Evolutionary conservation across 768 basidiomycete genomes (phyloP), one percentile per base, ranked within the genome.

Genomic region (Tulasnella sp.): DNA sequence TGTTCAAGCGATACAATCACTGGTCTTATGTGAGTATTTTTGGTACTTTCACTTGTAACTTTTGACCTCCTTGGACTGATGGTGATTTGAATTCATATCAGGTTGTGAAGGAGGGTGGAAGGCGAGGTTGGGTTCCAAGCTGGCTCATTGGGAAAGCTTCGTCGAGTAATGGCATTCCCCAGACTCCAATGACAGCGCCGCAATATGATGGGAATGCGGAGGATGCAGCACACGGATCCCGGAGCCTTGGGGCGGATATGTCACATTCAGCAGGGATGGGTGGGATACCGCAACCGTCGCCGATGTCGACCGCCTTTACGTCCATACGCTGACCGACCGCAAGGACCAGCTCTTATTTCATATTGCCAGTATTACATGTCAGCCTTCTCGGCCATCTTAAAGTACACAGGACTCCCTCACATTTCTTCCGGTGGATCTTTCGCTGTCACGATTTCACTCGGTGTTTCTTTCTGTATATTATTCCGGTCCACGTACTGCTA

Each of bases 1-100:
- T 99, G 43, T 96, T 97, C 74, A 98, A 98, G 75, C 80, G 93
- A 63, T 98, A 98, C 69, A 96, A 94, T 62, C 92, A 97, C 72
- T 97, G 93, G 92, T 90, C 87, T 70, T 92, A 92, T 72, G 87
- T 89, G 68, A 57, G 78, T 63, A 48, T 41, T 19, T 45, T 45
- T 53, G 22, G 21, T 19, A n/a, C n/a, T n/a, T n/a, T n/a, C n/a
- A n/a, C n/a, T n/a, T n/a, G n/a, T 43, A 25, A 29, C 29, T 63
- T 30, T 27, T 56, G 62, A 60, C 17, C 51, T 61, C 49, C 59
- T 62, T 53, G 41, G 66, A 48, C 30, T 52, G 49, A 44, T 66
- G 43, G 29, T 53, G 58, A n/a, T 63, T 59, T 17, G 43, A 51
- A 49, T 43, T 59, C 50, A 19, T 42, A 0, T n/a, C 65, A 91